phyloP scores from a whole-genome alignment of 2,329 filamentous ascomycete genomes.

The Chaetomiaceae sp. region DNA sequence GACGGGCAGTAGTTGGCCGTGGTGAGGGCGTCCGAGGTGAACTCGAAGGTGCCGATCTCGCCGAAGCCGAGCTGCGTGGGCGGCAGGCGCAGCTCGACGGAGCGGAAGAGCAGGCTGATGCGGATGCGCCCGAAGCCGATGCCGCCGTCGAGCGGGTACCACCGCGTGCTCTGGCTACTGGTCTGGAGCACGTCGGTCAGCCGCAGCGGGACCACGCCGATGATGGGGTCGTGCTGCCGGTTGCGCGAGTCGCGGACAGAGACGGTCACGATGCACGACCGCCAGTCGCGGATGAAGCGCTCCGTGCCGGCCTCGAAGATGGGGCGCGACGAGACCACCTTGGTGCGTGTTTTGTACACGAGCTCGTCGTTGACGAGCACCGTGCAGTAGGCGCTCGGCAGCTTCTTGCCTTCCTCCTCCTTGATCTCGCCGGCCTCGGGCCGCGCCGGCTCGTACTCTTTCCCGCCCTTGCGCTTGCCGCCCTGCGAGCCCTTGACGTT shows the following conservation, averaged over 20 bases:
- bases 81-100: slow-evolving; percentile 81
- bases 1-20: slow-evolving; percentile 58
- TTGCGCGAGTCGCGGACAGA: slow-evolving; percentile 85
- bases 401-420: slow-evolving; percentile 72
- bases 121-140: slow-evolving; percentile 87
- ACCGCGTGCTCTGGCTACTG: slow-evolving; percentile 78
- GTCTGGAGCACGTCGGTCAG: slow-evolving; percentile 84
- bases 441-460: slow-evolving; percentile 85
- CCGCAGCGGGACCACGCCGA: slow-evolving; percentile 86
- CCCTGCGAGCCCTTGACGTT: slow-evolving; percentile 79
- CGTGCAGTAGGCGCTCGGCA: slow-evolving; percentile 92
- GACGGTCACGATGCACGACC: slow-evolving; percentile 78
- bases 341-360: slow-evolving; percentile 87
- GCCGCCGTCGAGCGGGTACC: slow-evolving; percentile 95
- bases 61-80: slow-evolving; percentile 75
- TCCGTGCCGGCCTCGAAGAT: slow-evolving; percentile 98
- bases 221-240: slow-evolving; percentile 87
- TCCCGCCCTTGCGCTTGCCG: slow-evolving; percentile 66
- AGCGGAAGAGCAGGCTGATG: slow-evolving; percentile 85
- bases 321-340: slow-evolving; percentile 88
- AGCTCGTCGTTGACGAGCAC: slow-evolving; percentile 85
- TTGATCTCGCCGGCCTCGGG: slow-evolving; percentile 76
- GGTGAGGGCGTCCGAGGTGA: slow-evolving; percentile 66
- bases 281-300: slow-evolving; percentile 88
- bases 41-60: slow-evolving; percentile 94